These are phyloP conservation scores for Claviceps africana DNA, from an alignment of 2,329 filamentous ascomycete species.

Conservation along the genomic window DNA sequence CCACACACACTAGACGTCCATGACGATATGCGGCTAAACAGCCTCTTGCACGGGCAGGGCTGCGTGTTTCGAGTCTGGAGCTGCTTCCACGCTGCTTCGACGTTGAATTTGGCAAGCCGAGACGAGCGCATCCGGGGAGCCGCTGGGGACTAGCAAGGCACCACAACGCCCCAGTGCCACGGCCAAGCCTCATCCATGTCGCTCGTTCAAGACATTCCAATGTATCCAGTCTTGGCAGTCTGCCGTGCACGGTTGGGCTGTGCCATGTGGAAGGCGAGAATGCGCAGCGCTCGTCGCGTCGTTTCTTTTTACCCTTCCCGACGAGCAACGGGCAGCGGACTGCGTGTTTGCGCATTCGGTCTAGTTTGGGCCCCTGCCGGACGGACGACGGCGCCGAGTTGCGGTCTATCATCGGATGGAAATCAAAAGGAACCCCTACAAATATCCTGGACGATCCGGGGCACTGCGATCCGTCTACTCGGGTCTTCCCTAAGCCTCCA, in stretches of 20 bases:
- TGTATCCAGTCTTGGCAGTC: conserved; percentile 1
- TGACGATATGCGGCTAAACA: not conserved
- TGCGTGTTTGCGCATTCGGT: not conserved
- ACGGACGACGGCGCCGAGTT: not conserved
- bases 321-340: no score
- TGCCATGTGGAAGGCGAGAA: not conserved
- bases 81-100: not conserved
- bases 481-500: no score
- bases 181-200: not conserved
- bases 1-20: not conserved
- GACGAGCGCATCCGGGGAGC: not conserved
- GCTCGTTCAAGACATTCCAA: not conserved
- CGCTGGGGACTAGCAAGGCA: not conserved
- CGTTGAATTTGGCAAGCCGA: not conserved
- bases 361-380: not conserved
- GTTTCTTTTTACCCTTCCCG: no score
- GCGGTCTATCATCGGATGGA: no score
- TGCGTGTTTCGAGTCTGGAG: not conserved
- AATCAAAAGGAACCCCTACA: no score
- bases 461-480: no score
- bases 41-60: no score
- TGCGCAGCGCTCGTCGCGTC: no score
- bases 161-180: not conserved
- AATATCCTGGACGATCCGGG: no score
- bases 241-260: not conserved